A percentile compares a stretch with the other conserved stretches of the same genome.
Conservation (phyloP, 805 yeast genomes). For the Candida sakaeoensis region DNA sequence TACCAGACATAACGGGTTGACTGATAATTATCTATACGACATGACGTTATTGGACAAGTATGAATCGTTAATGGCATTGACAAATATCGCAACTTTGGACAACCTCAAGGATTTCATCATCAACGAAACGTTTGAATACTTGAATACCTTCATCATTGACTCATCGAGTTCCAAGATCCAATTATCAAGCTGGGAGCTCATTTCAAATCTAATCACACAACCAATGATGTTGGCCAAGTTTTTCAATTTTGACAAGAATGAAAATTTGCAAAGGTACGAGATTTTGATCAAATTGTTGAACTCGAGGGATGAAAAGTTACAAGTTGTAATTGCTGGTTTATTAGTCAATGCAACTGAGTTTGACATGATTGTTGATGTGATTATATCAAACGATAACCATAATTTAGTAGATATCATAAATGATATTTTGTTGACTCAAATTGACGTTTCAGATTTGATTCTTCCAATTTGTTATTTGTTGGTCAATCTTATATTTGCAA, state of each 20-base stretch:
- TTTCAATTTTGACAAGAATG: conserved; percentile 46
- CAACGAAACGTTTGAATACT: conserved; percentile 43
- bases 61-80: conserved; percentile 61
- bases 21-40: conserved; percentile 21
- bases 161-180: conserved; percentile 44
- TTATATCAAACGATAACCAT: conserved; percentile 16
- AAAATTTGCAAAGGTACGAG: conserved; percentile 23
- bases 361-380: conserved; percentile 29
- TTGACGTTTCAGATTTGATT: conserved; percentile 21
- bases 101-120: conserved; percentile 34
- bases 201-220: conserved; percentile 53
- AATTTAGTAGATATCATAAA: conserved; percentile 18
- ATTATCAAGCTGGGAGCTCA: conserved; percentile 58
- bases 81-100: conserved; percentile 56
- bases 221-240: conserved; percentile 48
- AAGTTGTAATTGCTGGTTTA: conserved; percentile 31
- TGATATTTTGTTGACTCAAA: conserved; percentile 23
- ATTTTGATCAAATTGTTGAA: conserved; percentile 32
- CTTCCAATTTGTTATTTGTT: conserved; percentile 24
- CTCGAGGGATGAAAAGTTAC: conserved; percentile 27
- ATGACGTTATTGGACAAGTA: conserved; percentile 41
- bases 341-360: conserved; percentile 40
- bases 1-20: conserved; percentile 16
- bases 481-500: conserved; percentile 17
- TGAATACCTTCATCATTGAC: conserved; percentile 40